phyloP scores from a whole-genome alignment of 78 protist species.

The Dictyostelium firmibasis region DNA sequence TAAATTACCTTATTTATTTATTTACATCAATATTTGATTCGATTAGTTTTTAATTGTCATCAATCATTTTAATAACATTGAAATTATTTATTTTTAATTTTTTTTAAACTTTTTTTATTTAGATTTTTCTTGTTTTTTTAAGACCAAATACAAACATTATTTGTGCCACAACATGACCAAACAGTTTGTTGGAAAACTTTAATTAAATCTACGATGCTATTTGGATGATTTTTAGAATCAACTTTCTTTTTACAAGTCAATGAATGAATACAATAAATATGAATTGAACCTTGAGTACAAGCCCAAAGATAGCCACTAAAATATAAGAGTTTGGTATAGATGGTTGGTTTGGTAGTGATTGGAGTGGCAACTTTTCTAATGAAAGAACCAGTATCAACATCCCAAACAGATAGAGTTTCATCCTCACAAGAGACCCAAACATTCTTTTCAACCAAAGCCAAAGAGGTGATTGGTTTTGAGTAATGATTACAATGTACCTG shows the following conservation, averaged over 20 bases:
- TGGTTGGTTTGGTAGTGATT: neutral
- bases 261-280: conserved; percentile 3
- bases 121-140: neutral
- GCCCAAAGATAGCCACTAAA: conserved; percentile 65
- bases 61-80: too few species aligned
- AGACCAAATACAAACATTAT: conserved; percentile 73
- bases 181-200: conserved; percentile 75
- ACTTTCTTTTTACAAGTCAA: conserved; percentile 35
- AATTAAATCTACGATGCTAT: conserved; percentile 40
- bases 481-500: neutral
- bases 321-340: conserved; percentile 18
- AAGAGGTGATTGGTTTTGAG: conserved; percentile 19
- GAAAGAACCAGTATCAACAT: conserved; percentile 1
- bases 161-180: conserved; percentile 63
- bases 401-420: conserved; percentile 32
- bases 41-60: too few species aligned
- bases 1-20: too few species aligned
- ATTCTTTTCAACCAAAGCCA: conserved; percentile 7
- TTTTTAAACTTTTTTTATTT: neutral
- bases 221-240: conserved; percentile 58
- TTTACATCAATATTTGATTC: too few species aligned
- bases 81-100: neutral
- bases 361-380: neutral
- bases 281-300: conserved; percentile 20
- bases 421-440: conserved; percentile 56